These are phyloP conservation scores for Paramecium octaurelia DNA, from an alignment of 73 alveolate genomes.

Conservation along the genomic window DNA sequence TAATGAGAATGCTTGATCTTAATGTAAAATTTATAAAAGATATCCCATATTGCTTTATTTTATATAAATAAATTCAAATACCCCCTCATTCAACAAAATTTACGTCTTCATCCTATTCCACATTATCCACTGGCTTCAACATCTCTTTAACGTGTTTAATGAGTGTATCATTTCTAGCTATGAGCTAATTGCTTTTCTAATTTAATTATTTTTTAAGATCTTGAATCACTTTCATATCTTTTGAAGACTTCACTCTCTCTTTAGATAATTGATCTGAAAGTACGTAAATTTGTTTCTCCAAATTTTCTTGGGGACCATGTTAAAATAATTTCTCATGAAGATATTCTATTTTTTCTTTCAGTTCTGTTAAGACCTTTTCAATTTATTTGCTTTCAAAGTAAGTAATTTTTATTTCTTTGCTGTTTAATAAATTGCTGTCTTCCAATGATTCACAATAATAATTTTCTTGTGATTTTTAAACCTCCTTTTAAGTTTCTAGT, in stretches of 20 bases:
- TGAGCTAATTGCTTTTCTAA: no score
- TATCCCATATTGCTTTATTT: no score
- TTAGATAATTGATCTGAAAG: background rate
- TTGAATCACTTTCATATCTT: no score
- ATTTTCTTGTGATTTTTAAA: background rate
- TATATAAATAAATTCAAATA: no score
- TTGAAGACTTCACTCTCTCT: background rate
- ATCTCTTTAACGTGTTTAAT: background rate
- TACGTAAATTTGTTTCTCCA: background rate
- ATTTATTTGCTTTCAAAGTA: background rate
- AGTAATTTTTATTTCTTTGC: background rate
- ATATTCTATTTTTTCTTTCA: background rate
- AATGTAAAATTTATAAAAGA: no score
- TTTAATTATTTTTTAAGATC: no score
- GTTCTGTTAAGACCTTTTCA: background rate
- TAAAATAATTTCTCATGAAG: background rate
- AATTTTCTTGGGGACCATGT: background rate
- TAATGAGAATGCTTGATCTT: background rate
- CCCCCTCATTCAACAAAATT: background rate
- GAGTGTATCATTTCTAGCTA: background rate
- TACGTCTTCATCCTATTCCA: background rate
- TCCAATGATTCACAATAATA: background rate
- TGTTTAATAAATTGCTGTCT: background rate
- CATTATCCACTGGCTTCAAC: background rate
- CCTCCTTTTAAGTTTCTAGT: background rate